phyloP scores from a whole-genome alignment of 2,329 filamentous ascomycete species.

The Arthrobotrys conoides region DNA sequence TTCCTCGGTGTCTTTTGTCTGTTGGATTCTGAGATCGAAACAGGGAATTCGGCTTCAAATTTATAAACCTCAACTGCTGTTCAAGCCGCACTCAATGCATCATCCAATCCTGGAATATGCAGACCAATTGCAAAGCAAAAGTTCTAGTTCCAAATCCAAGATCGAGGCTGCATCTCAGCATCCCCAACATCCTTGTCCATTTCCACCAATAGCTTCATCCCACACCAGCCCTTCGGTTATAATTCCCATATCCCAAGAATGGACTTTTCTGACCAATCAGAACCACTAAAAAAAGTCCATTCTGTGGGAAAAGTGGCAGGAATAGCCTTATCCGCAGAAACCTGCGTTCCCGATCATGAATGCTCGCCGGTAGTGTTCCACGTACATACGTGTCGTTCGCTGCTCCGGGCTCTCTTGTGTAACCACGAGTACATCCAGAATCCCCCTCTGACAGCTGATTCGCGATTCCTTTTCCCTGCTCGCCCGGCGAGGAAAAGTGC shows the following conservation, averaged over 20 bases:
- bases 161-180: neutral
- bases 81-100: neutral
- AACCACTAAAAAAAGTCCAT: conserved; percentile 7
- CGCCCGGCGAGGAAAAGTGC: neutral
- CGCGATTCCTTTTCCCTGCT: neutral
- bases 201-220: neutral
- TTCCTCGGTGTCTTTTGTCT: no score
- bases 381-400: neutral
- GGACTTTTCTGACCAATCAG: conserved; percentile 24
- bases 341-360: neutral
- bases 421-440: neutral
- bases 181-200: neutral
- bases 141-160: neutral
- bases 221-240: conserved; percentile 1
- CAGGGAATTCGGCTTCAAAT: neutral
- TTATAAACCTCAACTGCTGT: neutral
- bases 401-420: neutral
- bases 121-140: no score
- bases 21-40: no score
- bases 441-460: no score
- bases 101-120: neutral
- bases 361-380: neutral
- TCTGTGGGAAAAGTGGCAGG: neutral
- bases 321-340: conserved; percentile 4
- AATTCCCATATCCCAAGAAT: neutral